Evolutionary conservation across 768 basidiomycete genomes (phyloP).

Genomic region (Dioszegia aurantiaca): DNA sequence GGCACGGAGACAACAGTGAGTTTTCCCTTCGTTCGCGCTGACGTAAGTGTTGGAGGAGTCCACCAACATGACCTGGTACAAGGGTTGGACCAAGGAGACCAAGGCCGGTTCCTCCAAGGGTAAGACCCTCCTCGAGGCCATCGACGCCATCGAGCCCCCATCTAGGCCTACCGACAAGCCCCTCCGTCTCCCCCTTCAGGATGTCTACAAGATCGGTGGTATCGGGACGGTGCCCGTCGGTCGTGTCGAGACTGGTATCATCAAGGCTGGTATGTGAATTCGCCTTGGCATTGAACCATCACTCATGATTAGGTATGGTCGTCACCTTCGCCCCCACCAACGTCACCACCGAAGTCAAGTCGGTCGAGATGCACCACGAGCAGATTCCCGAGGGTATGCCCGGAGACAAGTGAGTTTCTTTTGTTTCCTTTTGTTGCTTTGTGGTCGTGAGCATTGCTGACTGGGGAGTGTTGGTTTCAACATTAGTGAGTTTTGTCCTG

Average conservation of each 20-base stretch:
- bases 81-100: constrained; percentile 97
- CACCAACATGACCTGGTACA: constrained; percentile 95
- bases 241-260: constrained; percentile 99
- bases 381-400: constrained; percentile 90
- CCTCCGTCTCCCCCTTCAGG: constrained; percentile 99
- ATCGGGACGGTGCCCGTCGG: constrained; percentile 99
- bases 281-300: neutral
- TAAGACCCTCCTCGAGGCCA: constrained; percentile 98
- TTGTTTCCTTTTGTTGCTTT: too few species aligned
- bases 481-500: too few species aligned
- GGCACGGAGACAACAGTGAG: constrained; percentile 93
- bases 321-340: constrained; percentile 94
- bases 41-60: constrained; percentile 15
- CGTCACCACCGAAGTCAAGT: constrained; percentile 99
- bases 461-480: constrained; percentile 41
- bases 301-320: constrained; percentile 82
- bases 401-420: constrained; percentile 71
- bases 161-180: constrained; percentile 97
- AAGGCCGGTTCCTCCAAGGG: constrained; percentile 92
- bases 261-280: constrained; percentile 53
- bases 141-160: constrained; percentile 98
- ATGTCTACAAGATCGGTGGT: constrained; percentile 99
- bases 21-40: neutral
- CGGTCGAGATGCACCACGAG: constrained; percentile 80
- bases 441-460: neutral